A percentile compares a stretch with the other conserved stretches of the same genome.
phyloP scores from a whole-genome alignment of 169 alveolate species.

The Cryptosporidium felis region DNA sequence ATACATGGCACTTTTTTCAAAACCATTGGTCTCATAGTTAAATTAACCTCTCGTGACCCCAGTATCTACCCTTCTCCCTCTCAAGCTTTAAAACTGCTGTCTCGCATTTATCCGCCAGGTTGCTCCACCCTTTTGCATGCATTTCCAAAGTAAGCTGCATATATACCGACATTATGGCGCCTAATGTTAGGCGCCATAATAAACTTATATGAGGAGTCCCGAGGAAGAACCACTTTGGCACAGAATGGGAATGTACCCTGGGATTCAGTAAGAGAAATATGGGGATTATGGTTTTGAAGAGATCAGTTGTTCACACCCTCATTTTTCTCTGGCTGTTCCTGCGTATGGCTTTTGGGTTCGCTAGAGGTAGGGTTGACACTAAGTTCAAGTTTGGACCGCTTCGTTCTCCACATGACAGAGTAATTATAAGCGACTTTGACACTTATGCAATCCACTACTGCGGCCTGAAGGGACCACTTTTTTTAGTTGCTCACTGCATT shows the following conservation, averaged over 20 bases:
- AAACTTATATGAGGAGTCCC: neutral
- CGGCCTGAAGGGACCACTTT: constrained; percentile 22
- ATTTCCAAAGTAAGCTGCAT: too few relatives aligned
- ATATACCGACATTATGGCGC: too few relatives aligned
- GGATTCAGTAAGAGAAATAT: neutral
- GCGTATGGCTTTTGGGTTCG: neutral
- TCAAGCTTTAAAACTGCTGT: too few relatives aligned
- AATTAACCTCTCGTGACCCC: too few relatives aligned
- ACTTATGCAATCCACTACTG: constrained; percentile 51
- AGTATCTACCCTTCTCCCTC: too few relatives aligned
- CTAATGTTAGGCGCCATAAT: neutral
- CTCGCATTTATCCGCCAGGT: too few relatives aligned
- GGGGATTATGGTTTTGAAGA: neutral
- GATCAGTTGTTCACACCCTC: neutral
- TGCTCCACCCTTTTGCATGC: too few relatives aligned
- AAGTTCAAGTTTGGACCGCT: constrained; percentile 52
- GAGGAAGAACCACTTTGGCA: neutral
- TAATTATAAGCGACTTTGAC: constrained; percentile 44
- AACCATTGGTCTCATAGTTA: too few relatives aligned
- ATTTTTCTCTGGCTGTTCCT: neutral
- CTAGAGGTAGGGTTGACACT: neutral
- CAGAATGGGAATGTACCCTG: neutral
- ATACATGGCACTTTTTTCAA: too few relatives aligned
- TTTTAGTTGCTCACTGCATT: constrained; percentile 50
- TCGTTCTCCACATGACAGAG: constrained; percentile 49